Conservation (phyloP, 108 stramenopile genomes). For the Aureococcus anophagefferens region DNA sequence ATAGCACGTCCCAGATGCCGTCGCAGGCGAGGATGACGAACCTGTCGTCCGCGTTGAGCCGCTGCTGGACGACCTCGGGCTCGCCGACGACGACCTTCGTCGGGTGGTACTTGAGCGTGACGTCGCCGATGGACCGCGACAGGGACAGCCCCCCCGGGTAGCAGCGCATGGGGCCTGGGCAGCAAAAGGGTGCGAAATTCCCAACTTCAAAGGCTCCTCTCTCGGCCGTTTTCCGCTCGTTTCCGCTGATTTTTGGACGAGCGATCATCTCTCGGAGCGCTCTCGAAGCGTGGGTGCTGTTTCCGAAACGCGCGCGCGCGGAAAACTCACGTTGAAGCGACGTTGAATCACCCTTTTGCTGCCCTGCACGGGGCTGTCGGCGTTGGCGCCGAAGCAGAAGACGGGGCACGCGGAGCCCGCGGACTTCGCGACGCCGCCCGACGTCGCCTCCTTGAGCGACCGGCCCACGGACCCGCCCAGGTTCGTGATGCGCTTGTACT, state of each 20-base stretch:
- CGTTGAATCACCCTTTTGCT: too few species aligned
- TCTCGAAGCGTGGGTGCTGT: too few species aligned
- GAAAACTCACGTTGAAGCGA: too few species aligned
- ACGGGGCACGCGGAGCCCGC: neutral
- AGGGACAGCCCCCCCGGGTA: neutral
- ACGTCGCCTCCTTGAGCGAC: neutral
- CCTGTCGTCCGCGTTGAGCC: slow-evolving; percentile 19
- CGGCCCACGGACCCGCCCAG: slow-evolving; percentile 25
- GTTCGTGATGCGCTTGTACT: slow-evolving; percentile 20
- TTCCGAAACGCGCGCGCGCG: too few species aligned
- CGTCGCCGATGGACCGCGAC: neutral
- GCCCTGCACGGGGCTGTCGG: neutral
- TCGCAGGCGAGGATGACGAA: slow-evolving; percentile 55
- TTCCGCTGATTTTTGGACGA: too few species aligned
- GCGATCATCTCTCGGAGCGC: too few species aligned
- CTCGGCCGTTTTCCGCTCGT: too few species aligned
- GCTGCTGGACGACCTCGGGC: slow-evolving; percentile 18
- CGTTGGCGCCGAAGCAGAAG: neutral
- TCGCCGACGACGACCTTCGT: slow-evolving; percentile 28
- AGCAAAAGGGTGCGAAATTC: too few species aligned
- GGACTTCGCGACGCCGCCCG: neutral
- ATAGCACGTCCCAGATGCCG: slow-evolving; percentile 57
- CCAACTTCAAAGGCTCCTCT: too few species aligned
- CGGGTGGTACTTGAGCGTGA: neutral
- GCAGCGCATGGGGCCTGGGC: too few species aligned